Evolutionary conservation across 2,329 filamentous ascomycete species (phyloP), one percentile per base, ranked within the genome.

Genomic region (Ophiostoma novo-ulmi): DNA sequence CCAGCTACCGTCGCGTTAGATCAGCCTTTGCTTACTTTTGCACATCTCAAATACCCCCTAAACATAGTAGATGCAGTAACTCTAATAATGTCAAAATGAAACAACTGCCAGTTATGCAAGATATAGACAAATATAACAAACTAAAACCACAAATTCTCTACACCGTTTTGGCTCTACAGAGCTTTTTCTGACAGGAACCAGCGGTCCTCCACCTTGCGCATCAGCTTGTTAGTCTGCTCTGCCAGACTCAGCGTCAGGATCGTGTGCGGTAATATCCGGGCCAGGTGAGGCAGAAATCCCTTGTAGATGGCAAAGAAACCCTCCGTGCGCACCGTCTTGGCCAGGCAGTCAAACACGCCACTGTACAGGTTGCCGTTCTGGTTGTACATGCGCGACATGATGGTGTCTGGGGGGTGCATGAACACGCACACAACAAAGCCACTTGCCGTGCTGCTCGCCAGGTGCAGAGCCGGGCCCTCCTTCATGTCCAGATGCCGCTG

Each of bases 381-480:
- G 83, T 99, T 99, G 85, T 99, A 99, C 84, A 99, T 90, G 73
- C 95, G 91, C 73, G 93, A 95, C 95, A 99, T 99, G 81, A 99
- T 92, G 5, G 95, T 99, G 80, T 99, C 95, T 87, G 95, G 95
- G 70, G 95, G 95, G 78, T 99, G 95, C 95, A 99, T 99, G 74
- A 98, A 89, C 76, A 92, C 92, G 82, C 95, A 99, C 22, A 99
- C 95, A 14, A 97, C 95, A 77, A 99, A 97, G 0, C 95, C 95
- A 77, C 93, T 97, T 52, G 88, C 89, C 5, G 94, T 89, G 76
- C 93, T 97, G 79, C 93, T 97, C 52, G 92, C 86, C 74, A 99
- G 83, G 79, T 99, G 95, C 77, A 99, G 82, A 64, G 91, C 89
- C 52, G 93, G 91, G 1, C 95, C 94, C 78, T 99, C 95, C 77